Percentiles rank a stretch among this genome's conserved stretches.
Conservation (phyloP, 164 flowering plant species). For the Annona cherimola region DNA sequence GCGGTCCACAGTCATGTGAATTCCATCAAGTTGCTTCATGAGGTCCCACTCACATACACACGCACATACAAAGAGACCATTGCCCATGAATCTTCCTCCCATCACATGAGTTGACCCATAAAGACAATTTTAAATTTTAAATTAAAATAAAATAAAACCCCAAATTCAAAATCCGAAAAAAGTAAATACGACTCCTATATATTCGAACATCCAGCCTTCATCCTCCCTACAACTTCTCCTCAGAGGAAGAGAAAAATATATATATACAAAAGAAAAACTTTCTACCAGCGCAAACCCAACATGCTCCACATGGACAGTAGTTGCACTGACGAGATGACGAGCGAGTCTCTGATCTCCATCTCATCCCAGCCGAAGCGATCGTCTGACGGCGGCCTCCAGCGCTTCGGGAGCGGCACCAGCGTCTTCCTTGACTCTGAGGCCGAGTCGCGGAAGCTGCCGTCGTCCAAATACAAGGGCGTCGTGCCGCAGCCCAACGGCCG, state of each 20-base stretch:
- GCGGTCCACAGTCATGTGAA: constrained; percentile 71
- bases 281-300: neutral
- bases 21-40: constrained; percentile 56
- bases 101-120: constrained; percentile 37
- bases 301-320: constrained; percentile 37
- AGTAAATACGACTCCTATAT: constrained; percentile 1
- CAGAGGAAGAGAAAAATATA: no score
- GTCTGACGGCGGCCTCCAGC: constrained; percentile 37
- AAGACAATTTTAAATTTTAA: neutral
- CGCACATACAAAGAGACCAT: constrained; percentile 41
- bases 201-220: neutral
- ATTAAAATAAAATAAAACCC: neutral
- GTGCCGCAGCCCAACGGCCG: constrained; percentile 97
- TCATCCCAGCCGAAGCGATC: constrained; percentile 8
- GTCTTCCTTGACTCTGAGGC: constrained; percentile 61
- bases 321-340: constrained; percentile 45
- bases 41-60: constrained; percentile 38
- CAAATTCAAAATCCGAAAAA: neutral
- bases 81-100: constrained; percentile 55
- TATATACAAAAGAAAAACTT: neutral
- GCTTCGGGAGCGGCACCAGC: constrained; percentile 70
- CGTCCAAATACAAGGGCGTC: constrained; percentile 85
- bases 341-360: constrained; percentile 22
- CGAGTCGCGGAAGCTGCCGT: constrained; percentile 77
- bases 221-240: neutral